Evolutionary conservation across 176 grass and related monocot species (phyloP).

Genomic region (Alloteropsis semialata): DNA sequence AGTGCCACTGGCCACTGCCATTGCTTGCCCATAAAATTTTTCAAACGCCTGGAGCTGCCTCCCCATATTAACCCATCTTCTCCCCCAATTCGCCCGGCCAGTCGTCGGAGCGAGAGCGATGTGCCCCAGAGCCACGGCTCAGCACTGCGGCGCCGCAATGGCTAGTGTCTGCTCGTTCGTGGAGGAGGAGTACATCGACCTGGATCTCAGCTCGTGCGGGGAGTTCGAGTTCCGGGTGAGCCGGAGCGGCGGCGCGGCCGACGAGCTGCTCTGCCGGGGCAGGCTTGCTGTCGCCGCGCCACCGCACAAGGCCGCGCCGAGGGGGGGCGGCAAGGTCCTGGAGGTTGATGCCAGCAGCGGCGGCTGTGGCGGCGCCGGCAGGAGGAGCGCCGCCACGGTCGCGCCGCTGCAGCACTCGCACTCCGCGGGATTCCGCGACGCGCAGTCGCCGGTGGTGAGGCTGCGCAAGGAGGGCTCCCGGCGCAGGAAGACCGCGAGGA

Average conservation of each 20-base stretch:
- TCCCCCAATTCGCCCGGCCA: neutral
- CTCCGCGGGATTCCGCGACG: neutral
- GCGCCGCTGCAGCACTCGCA: slow-evolving; percentile 37
- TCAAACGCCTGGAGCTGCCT: slow-evolving; percentile 38
- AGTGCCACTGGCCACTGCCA: slow-evolving; percentile 17
- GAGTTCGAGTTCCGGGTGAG: slow-evolving; percentile 47
- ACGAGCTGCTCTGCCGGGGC: slow-evolving; percentile 39
- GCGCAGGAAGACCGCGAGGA: slow-evolving; percentile 17
- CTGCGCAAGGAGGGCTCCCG: slow-evolving; percentile 25
- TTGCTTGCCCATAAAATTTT: slow-evolving; percentile 46
- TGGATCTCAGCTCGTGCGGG: slow-evolving; percentile 54
- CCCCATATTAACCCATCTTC: slow-evolving; percentile 23
- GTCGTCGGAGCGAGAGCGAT: slow-evolving; percentile 28
- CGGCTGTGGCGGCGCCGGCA: neutral
- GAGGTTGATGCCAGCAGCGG: slow-evolving; percentile 3
- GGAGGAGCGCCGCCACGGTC: slow-evolving; percentile 41
- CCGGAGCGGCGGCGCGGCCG: slow-evolving; percentile 19
- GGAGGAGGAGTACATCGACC: slow-evolving; percentile 76
- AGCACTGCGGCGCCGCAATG: slow-evolving; percentile 36
- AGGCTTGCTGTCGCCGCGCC: neutral
- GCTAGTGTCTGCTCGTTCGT: slow-evolving; percentile 24
- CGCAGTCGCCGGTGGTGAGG: slow-evolving; percentile 15
- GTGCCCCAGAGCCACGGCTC: slow-evolving; percentile 41
- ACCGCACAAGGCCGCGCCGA: slow-evolving; percentile 13
- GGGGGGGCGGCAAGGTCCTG: neutral